Conservation (phyloP, 768 basidiomycete species). For the Tubosaeta sp. region DNA sequence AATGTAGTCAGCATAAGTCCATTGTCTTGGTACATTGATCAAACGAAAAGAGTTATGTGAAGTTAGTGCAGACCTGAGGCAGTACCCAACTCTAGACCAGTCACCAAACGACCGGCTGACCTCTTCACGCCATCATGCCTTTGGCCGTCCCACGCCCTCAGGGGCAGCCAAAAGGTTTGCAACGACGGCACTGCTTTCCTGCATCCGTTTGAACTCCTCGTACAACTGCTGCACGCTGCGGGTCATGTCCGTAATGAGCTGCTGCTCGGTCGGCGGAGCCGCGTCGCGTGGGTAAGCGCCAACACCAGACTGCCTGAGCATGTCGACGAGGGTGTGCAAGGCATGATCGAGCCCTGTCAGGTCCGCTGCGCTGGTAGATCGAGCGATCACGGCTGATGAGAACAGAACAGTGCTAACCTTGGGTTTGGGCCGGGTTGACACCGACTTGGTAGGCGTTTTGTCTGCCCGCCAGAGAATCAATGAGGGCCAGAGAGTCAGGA, state of each 20-base stretch:
- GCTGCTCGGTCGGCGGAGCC: constrained; percentile 40
- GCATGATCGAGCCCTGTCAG: constrained; percentile 49
- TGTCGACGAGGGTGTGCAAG: constrained; percentile 41
- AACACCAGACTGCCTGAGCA: constrained; percentile 57
- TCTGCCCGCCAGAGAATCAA: constrained; percentile 28
- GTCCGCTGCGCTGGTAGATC: constrained; percentile 35
- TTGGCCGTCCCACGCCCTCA: constrained; percentile 20
- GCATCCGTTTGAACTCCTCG: constrained; percentile 48
- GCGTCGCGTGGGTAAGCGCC: constrained; percentile 50
- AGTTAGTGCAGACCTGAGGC: too few relatives aligned
- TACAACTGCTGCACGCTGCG: constrained; percentile 43
- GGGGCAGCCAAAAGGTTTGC: constrained; percentile 37
- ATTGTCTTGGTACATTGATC: not conserved
- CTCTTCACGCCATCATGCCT: not conserved
- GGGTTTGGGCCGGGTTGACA: constrained; percentile 49
- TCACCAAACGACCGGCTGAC: not conserved
- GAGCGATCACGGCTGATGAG: not conserved
- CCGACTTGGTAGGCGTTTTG: constrained; percentile 60
- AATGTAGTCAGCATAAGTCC: not conserved
- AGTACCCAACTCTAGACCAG: not conserved
- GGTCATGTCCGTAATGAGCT: constrained; percentile 41
- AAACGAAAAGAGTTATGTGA: too few relatives aligned
- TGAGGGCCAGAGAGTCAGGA: not conserved
- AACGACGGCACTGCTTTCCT: constrained; percentile 55
- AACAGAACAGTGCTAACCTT: constrained; percentile 36